A percentile compares a stretch with the other conserved stretches of the same genome.
phyloP scores from a whole-genome alignment of 257 asterid genomes.

The Capsicum chinense region DNA sequence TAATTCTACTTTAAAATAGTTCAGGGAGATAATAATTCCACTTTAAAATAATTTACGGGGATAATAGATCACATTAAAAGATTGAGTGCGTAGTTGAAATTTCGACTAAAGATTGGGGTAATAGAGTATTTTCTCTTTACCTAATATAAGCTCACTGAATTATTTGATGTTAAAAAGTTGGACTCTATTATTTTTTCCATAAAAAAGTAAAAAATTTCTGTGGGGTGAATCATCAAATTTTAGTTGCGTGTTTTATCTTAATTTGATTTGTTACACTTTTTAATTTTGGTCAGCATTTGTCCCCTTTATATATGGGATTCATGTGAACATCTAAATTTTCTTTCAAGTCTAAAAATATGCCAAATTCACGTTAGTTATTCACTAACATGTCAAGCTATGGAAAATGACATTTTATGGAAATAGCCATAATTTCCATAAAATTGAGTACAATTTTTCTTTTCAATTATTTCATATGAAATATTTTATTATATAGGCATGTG shows the following conservation, averaged over 20 bases:
- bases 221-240: constrained; percentile 6
- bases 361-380: constrained; percentile 30
- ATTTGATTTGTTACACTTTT: constrained; percentile 15
- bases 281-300: not conserved
- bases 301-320: constrained; percentile 34
- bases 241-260: constrained; percentile 8
- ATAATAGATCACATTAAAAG: too few relatives aligned
- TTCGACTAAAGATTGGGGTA: too few relatives aligned
- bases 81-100: too few relatives aligned
- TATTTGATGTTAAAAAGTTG: not conserved
- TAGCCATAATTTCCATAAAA: not conserved
- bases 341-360: constrained; percentile 27
- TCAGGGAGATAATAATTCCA: too few relatives aligned
- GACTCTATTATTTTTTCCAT: not conserved
- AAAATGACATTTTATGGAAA: constrained; percentile 7
- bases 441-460: not conserved
- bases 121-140: too few relatives aligned
- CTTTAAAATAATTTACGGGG: too few relatives aligned
- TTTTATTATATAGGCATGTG: not conserved
- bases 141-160: not conserved
- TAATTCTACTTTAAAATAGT: too few relatives aligned
- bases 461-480: not conserved
- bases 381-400: constrained; percentile 26
- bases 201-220: not conserved
- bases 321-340: constrained; percentile 41